Evolutionary conservation across 2,329 filamentous ascomycete genomes (phyloP), one percentile per base, ranked within the genome.

Genomic region (Teratosphaeriaceae sp.): DNA sequence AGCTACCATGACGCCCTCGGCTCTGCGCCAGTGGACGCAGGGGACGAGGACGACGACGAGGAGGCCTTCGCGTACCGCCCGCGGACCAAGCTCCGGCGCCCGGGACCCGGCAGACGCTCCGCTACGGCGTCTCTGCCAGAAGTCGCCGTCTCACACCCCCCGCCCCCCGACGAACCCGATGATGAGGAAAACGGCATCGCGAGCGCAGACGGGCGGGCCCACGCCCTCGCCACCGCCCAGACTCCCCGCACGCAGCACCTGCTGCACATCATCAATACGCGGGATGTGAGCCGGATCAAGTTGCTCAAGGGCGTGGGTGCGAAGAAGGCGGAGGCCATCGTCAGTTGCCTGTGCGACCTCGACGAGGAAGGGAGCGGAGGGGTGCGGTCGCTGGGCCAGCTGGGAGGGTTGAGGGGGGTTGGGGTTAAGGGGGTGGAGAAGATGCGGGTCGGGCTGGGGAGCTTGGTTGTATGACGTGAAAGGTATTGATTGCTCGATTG

Each of bases 221-320:
- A 45, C 8, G 45, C 50, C 7, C 41, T 57, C 11, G 45, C 46
- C n/a, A n/a, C n/a, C 9, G 48, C 47, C 4, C 59, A 67, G 35
- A 75, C 78, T 1, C 80, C 80, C 1, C 72, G 78, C 3, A 82
- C 81, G 5, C 71, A 72, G 48, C 74, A 76, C 46, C 66, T 88
- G 2, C 71, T 88, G 2, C 70, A 76, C 36, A 82, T 88, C 54
- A 77, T 88, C 65, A 88, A 88, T 67, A 85, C 82, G 16, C 75
- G 81, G 38, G 80, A 88, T 47, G 65, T 83, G 15, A 67, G 67
- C 12, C 71, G 76, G 57, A 88, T 88, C 62, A 76, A 75, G 55
- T 67, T 76, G 2, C 70, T 88, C 1, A 79, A 79, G 29, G 84
- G 84, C 2, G 80, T 88, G 9, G 85, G 84, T 0, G 72, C 78